phyloP scores from a whole-genome alignment of 2,329 filamentous ascomycete species.

The Alternaria sp. region DNA sequence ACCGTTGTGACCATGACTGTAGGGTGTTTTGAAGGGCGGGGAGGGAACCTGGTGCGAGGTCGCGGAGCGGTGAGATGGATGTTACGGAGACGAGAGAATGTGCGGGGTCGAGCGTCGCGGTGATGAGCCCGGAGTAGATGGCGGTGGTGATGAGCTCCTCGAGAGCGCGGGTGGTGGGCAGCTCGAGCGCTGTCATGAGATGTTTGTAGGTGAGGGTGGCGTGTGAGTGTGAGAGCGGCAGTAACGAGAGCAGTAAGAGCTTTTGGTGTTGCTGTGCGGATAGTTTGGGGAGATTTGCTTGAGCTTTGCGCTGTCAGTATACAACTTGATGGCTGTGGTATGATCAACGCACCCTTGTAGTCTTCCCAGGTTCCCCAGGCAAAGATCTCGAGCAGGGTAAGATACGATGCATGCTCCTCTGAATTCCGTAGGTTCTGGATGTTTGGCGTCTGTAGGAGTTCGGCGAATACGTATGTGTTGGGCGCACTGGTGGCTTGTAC shows the following conservation, averaged over 20 bases:
- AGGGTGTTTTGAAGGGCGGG: conserved; percentile 72
- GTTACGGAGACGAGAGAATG: conserved; percentile 76
- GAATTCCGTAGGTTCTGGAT: conserved; percentile 73
- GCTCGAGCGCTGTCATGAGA: conserved; percentile 70
- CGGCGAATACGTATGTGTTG: conserved; percentile 90
- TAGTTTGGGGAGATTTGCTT: conserved; percentile 71
- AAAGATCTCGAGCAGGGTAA: conserved; percentile 84
- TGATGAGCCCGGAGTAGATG: conserved; percentile 83
- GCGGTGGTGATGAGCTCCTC: conserved; percentile 87
- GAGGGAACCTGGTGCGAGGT: conserved; percentile 77
- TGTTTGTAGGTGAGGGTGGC: conserved; percentile 71
- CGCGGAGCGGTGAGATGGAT: conserved; percentile 83
- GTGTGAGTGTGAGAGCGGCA: conserved; percentile 76
- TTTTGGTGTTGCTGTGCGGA: conserved; percentile 77
- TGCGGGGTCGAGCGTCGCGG: conserved; percentile 81
- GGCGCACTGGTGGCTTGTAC: conserved; percentile 86
- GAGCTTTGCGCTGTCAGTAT: conserved; percentile 18
- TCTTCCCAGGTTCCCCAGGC: conserved; percentile 87
- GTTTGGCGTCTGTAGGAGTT: conserved; percentile 82
- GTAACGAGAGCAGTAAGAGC: conserved; percentile 86
- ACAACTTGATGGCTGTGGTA: not conserved
- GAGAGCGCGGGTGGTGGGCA: conserved; percentile 71
- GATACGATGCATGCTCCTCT: conserved; percentile 67
- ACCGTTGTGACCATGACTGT: conserved; percentile 78
- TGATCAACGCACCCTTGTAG: conserved; percentile 64